These are phyloP conservation scores for Rosa rugosa DNA, from an alignment of 306 rosid genomes.

Conservation along the genomic window DNA sequence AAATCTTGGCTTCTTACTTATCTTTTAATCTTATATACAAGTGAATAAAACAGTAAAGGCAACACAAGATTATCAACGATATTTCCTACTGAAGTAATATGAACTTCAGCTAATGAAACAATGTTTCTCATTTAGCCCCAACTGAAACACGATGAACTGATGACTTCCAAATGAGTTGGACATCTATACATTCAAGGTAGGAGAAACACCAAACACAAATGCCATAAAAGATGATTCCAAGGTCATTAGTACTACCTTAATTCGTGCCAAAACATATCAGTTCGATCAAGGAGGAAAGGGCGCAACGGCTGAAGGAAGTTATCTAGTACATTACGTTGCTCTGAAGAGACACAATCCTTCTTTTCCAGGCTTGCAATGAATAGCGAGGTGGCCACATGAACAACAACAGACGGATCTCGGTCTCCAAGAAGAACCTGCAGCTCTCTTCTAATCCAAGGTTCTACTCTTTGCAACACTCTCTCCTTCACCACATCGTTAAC, in stretches of 20 bases:
- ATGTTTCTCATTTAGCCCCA: background rate
- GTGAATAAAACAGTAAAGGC: background rate
- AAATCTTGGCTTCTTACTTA: background rate
- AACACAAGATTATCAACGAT: background rate
- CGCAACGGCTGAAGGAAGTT: conserved; percentile 35
- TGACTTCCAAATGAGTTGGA: background rate
- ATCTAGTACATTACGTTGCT: conserved; percentile 31
- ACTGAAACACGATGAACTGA: background rate
- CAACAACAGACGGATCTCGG: conserved; percentile 52
- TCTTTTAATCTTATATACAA: background rate
- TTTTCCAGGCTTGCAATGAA: conserved; percentile 42
- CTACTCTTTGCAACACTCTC: conserved; percentile 39
- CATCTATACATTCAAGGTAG: background rate
- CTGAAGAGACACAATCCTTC: conserved; percentile 21
- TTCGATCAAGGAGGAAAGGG: conserved; percentile 45
- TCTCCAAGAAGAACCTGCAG: conserved; percentile 51
- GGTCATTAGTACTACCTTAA: conserved; percentile 39
- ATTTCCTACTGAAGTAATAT: background rate
- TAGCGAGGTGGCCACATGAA: conserved; percentile 50
- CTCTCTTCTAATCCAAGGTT: conserved; percentile 69
- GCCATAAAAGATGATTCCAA: background rate
- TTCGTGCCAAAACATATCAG: conserved; percentile 63
- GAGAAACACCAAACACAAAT: background rate
- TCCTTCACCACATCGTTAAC: conserved; percentile 31
- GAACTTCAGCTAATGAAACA: background rate